Evolutionary conservation across 1,139 yeast species (phyloP), one percentile per base, ranked within the genome.

Genomic region (Protomyces inouyei): DNA sequence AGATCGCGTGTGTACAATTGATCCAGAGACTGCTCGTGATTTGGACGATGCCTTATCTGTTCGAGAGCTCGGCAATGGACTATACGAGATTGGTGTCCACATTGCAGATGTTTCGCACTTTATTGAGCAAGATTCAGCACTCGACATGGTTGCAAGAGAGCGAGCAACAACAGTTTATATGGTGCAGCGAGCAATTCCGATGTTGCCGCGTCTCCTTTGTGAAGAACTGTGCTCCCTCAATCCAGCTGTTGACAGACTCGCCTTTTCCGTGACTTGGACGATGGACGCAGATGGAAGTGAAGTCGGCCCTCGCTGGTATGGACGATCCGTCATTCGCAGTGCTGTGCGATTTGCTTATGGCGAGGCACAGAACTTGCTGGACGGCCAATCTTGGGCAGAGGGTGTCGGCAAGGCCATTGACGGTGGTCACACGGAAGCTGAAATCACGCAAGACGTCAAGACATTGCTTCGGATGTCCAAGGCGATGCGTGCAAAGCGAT

Each of bases 101-200:
- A 84, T 87, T 53, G 81, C 88, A 35, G 98, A 93, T 76, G 85
- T 88, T 10, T 80, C 95, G 4, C 85, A 84, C 65, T 89, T 80
- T 71, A 76, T 92, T 65, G 83, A 82, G 70, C 85, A 84, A 45
- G 93, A 91, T 18, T 85, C 96, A 0, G 78, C 84, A 3, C 78
- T 93, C 68, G 98, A 93, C 73, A 85, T 93, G 68, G 91, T 93
- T 73, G 89, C 96, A 1, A 88, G 90, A 75, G 91, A 89, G 77
- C 83, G 98, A 73, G 90, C 95, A 1, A 85, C 93, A 1, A 85
- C 96, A 10, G 97, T 93, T 8, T 88, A 87, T 72, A 82, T 93
- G 76, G 95, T 95, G 18, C 97, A 92, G 73, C 85, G 85, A 69
- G 76, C 80, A 21, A 81, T 82, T 48, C 84, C 87, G 68, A 79